Evolutionary conservation across 164 flowering plant species (phyloP), one percentile per base, ranked within the genome.

Genomic region (Stephania cephalantha): DNA sequence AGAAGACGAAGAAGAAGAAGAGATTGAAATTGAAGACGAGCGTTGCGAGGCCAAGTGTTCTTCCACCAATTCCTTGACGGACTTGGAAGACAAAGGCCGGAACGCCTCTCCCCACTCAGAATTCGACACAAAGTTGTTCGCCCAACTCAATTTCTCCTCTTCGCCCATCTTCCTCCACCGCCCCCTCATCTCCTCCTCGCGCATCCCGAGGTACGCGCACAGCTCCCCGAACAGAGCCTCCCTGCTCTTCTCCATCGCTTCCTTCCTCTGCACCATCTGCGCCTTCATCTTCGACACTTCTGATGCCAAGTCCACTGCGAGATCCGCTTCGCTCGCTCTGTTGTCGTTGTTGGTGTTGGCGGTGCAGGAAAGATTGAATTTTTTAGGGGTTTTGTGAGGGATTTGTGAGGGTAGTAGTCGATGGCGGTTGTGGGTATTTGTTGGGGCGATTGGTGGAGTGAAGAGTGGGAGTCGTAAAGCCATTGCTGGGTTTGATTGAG

Each of bases 181-280:
- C 67, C 42, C 76, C 87, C 78, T 86, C 84, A 83, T 77, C 52
- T 89, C 92, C 67, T 85, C 89, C 10, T 77, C 70, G 72, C 74
- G 68, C 82, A 84, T n/a, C 1, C 73, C 81, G 58, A 83, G 72
- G 79, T 80, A 82, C 69, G 71, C 64, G 75, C 89, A 88, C 12
- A 94, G 68, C 83, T 89, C 94, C 1, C 66, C 61, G 78, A 85
- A 90, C 58, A 91, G 79, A 7, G 90, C 53, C 64, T 85, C 85
- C 70, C 77, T 87, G 91, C 95, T 90, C 78, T 88, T 90, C 76
- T 77, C 77, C 87, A 94, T 83, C 61, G 97, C 97, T 67, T 90
- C 90, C 63, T 85, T 81, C 67, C 81, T 83, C 74, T 84, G 86
- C 58, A 68, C 67, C 72, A 42, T 20, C 25, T 71, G 82, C 79